phyloP scores from a whole-genome alignment of 768 basidiomycete species.

The Boletus fagicola region DNA sequence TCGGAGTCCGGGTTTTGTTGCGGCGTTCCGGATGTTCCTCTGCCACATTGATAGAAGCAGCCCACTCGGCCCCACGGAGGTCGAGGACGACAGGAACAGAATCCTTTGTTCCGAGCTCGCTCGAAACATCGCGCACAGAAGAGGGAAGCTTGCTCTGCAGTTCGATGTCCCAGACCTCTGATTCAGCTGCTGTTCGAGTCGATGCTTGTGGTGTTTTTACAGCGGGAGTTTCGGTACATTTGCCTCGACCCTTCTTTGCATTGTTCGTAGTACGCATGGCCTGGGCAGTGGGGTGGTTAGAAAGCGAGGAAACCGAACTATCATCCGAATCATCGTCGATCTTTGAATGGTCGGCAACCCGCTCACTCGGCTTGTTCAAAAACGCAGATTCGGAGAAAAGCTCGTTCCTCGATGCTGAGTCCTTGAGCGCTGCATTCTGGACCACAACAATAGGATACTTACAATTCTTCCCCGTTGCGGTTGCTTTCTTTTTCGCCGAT shows the following conservation, averaged over 20 bases:
- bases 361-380: constrained; percentile 33
- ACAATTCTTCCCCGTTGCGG: constrained; percentile 15
- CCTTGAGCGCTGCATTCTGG: neutral
- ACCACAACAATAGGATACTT: neutral
- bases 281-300: constrained; percentile 17
- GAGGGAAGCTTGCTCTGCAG: constrained; percentile 30
- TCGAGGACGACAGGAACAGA: constrained; percentile 38
- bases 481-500: constrained; percentile 28
- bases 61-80: constrained; percentile 33
- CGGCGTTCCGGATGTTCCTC: neutral
- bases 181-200: constrained; percentile 25
- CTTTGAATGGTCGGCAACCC: constrained; percentile 6
- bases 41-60: constrained; percentile 6
- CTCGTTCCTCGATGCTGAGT: constrained; percentile 14
- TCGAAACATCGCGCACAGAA: constrained; percentile 16
- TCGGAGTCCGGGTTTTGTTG: neutral
- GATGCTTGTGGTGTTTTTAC: neutral
- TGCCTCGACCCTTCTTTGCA: constrained; percentile 1
- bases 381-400: constrained; percentile 50
- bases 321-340: constrained; percentile 5
- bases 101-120: constrained; percentile 12
- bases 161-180: constrained; percentile 60
- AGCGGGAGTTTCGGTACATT: neutral
- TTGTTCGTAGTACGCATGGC: constrained; percentile 3
- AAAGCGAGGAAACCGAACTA: constrained; percentile 16